Conservation (phyloP, 805 yeast species). For the Ogataea nonfermentans region DNA sequence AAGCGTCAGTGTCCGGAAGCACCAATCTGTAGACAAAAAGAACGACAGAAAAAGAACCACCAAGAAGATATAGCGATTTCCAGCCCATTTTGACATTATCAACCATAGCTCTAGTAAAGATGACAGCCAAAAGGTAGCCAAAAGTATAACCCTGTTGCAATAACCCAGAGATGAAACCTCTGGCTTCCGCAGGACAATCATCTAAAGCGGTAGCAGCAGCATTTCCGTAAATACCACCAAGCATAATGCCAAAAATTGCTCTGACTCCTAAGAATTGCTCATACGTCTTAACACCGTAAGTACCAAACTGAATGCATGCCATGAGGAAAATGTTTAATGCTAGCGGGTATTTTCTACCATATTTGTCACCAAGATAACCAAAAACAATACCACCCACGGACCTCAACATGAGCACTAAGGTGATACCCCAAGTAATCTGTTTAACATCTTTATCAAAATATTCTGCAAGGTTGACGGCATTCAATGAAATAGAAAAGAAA, state of each 20-base stretch:
- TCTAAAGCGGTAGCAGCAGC: constrained; percentile 54
- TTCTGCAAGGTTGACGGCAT: constrained; percentile 46
- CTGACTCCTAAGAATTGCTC: constrained; percentile 59
- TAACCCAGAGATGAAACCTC: constrained; percentile 62
- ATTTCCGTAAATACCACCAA: constrained; percentile 58
- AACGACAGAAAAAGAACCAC: constrained; percentile 54
- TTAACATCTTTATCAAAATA: constrained; percentile 44
- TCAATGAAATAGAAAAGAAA: constrained; percentile 56
- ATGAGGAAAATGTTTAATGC: constrained; percentile 45
- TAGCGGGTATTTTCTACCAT: constrained; percentile 62
- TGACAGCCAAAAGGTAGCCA: constrained; percentile 64
- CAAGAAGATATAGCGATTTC: constrained; percentile 69
- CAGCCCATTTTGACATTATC: constrained; percentile 52
- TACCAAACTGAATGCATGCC: constrained; percentile 56
- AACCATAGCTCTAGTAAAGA: constrained; percentile 62
- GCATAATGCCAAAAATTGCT: constrained; percentile 58
- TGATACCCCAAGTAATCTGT: constrained; percentile 64
- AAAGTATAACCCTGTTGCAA: constrained; percentile 81
- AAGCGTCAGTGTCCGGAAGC: constrained; percentile 55
- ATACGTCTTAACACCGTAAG: constrained; percentile 58
- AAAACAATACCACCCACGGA: constrained; percentile 64
- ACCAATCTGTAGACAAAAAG: constrained; percentile 41
- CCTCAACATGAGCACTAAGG: constrained; percentile 65
- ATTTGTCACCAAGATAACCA: constrained; percentile 57
- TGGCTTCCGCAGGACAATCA: constrained; percentile 50